These are phyloP conservation scores for Mortierella alpina DNA, from an alignment of 192 early-diverging fungal species.

Conservation along the genomic window DNA sequence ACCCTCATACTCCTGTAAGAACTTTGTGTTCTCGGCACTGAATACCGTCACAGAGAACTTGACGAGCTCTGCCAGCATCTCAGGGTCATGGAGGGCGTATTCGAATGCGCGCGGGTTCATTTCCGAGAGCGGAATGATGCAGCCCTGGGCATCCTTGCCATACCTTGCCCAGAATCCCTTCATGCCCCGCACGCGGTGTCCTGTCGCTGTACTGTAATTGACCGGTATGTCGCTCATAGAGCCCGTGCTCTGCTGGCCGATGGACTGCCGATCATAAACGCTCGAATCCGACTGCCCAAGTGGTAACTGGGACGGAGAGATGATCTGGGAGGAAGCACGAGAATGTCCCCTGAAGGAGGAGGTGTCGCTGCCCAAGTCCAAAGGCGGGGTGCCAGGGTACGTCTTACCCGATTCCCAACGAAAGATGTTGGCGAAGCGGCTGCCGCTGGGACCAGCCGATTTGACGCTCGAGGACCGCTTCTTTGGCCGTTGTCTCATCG, in stretches of 20 bases:
- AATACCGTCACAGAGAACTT: conserved; percentile 48
- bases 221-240: background rate
- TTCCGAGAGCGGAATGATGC: conserved; percentile 28
- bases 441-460: background rate
- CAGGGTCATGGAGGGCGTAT: conserved; percentile 38
- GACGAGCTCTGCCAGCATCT: conserved; percentile 32
- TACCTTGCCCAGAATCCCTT: conserved; percentile 47
- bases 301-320: background rate
- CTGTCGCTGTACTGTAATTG: background rate
- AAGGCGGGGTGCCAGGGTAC: conserved; percentile 7
- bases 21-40: conserved; percentile 44
- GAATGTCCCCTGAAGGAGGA: conserved; percentile 16
- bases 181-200: conserved; percentile 24
- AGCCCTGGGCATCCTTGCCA: conserved; percentile 35
- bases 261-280: background rate
- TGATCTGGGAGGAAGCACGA: conserved; percentile 6
- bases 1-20: conserved; percentile 50
- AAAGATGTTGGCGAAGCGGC: conserved; percentile 20
- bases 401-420: conserved; percentile 32
- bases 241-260: background rate
- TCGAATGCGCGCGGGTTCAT: conserved; percentile 50
- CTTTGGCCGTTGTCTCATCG: conserved; percentile 27
- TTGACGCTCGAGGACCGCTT: background rate
- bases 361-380: conserved; percentile 20
- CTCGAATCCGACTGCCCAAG: conserved; percentile 1